phyloP scores from a whole-genome alignment of 495 filamentous ascomycete species.

The Mycothermus thermophilus region DNA sequence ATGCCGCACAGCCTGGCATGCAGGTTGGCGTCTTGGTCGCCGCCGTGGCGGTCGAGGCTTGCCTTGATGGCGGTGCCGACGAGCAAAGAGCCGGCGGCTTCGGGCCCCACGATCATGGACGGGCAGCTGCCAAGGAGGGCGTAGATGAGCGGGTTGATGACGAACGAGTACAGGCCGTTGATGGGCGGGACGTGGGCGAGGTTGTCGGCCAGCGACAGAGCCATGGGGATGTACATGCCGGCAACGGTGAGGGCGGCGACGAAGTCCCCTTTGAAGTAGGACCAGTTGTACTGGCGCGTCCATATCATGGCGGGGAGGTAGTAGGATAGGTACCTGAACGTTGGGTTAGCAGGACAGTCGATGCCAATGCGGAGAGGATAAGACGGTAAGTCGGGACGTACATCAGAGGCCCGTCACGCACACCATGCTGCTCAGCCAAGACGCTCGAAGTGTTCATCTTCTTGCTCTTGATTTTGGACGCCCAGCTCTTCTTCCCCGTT shows the following conservation, averaged over 20 bases:
- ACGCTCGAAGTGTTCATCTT: conserved; percentile 49
- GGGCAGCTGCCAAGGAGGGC: conserved; percentile 82
- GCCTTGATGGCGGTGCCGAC: conserved; percentile 73
- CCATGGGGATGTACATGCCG: conserved; percentile 97
- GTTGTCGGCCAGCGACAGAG: conserved; percentile 84
- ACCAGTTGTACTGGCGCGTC: conserved; percentile 70
- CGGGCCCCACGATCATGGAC: conserved; percentile 86
- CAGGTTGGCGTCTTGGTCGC: conserved; percentile 53
- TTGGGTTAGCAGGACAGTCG: conserved; percentile 7
- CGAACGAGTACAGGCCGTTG: conserved; percentile 90
- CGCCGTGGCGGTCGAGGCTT: conserved; percentile 54
- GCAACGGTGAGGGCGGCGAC: conserved; percentile 80
- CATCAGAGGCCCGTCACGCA: conserved; percentile 45
- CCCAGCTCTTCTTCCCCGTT: conserved; percentile 21
- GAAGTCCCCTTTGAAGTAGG: conserved; percentile 73
- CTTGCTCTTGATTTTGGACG: conserved; percentile 33
- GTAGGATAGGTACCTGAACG: conserved; percentile 85
- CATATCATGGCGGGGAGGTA: conserved; percentile 86
- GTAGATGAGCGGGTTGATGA: conserved; percentile 80
- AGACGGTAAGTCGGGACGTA: too few relatives aligned
- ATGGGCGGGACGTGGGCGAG: conserved; percentile 86
- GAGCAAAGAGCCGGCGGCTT: conserved; percentile 84
- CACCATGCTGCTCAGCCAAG: conserved; percentile 46
- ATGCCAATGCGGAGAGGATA: neutral
- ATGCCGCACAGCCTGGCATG: conserved; percentile 81